A percentile compares a stretch with the other conserved stretches of the same genome.
Evolutionary conservation across 140 eudicot species (phyloP).

Genomic region (Senecio squalidus): DNA sequence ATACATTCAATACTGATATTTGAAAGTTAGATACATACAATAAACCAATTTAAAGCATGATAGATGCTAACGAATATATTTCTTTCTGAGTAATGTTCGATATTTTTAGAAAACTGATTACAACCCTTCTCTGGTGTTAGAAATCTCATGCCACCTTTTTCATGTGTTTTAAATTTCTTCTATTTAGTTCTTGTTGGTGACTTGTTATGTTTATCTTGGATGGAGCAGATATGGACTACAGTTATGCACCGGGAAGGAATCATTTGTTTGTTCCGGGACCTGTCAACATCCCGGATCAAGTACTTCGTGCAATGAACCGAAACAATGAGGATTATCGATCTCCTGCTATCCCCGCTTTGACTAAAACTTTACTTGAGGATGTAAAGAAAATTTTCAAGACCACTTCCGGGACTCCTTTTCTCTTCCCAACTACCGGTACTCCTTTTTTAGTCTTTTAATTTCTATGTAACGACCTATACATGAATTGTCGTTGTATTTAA

Average conservation of each 20-base stretch:
- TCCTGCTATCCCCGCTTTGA: conserved; percentile 88
- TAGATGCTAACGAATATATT: too few relatives aligned
- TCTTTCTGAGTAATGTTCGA: too few relatives aligned
- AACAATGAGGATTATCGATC: conserved; percentile 99
- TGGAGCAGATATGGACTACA: conserved; percentile 61
- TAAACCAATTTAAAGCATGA: too few relatives aligned
- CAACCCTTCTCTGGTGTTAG: too few relatives aligned
- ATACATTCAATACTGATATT: too few relatives aligned
- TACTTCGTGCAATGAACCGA: conserved; percentile 93
- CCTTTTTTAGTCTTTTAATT: neutral
- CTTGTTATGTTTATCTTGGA: neutral
- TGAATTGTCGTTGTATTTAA: too few relatives aligned
- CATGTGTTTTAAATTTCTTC: neutral
- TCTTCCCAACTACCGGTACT: conserved; percentile 94
- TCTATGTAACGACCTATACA: too few relatives aligned
- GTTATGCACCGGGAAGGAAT: conserved; percentile 91
- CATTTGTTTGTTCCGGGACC: conserved; percentile 99
- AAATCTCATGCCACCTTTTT: too few relatives aligned
- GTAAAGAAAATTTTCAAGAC: conserved; percentile 96
- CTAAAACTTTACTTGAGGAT: conserved; percentile 77
- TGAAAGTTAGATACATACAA: too few relatives aligned
- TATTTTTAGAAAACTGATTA: too few relatives aligned
- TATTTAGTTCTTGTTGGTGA: too few relatives aligned
- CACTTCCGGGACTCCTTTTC: conserved; percentile 86
- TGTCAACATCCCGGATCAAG: conserved; percentile 95